phyloP scores from a whole-genome alignment of 1,284 basidiomycete genomes.

The Ganoderma multipileum region DNA sequence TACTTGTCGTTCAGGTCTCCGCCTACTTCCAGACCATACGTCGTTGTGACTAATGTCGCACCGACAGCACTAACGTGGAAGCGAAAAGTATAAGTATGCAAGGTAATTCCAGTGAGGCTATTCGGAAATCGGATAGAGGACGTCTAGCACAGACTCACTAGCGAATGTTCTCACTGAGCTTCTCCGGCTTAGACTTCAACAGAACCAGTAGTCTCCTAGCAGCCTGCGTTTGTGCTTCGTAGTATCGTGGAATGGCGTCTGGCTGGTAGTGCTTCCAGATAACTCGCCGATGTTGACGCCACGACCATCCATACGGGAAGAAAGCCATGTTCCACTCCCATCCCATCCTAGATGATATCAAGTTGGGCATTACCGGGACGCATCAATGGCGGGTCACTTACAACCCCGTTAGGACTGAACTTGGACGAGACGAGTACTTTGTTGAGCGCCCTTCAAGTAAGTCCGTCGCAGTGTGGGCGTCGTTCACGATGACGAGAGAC shows the following conservation, averaged over 20 bases:
- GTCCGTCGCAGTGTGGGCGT: not conserved
- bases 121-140: not conserved
- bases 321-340: constrained; percentile 1
- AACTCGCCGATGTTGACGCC: not conserved
- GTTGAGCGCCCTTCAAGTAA: not conserved
- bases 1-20: constrained; percentile 16
- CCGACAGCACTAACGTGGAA: constrained; percentile 9
- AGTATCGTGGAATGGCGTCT: not conserved
- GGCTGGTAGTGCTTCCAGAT: not conserved
- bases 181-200: not conserved
- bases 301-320: not conserved
- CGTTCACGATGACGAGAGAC: not conserved
- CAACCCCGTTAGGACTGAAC: not conserved
- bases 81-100: too few species aligned
- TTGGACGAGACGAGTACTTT: not conserved
- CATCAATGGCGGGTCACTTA: not conserved
- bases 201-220: not conserved
- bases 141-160: not conserved
- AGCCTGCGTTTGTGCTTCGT: not conserved
- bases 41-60: constrained; percentile 22
- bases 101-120: not conserved
- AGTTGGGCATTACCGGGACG: not conserved
- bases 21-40: constrained; percentile 24
- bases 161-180: constrained; percentile 1
- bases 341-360: not conserved